A percentile compares a stretch with the other conserved stretches of the same genome.
Evolutionary conservation across 768 basidiomycete genomes (phyloP).

Genomic region (Arthromyces matolae): DNA sequence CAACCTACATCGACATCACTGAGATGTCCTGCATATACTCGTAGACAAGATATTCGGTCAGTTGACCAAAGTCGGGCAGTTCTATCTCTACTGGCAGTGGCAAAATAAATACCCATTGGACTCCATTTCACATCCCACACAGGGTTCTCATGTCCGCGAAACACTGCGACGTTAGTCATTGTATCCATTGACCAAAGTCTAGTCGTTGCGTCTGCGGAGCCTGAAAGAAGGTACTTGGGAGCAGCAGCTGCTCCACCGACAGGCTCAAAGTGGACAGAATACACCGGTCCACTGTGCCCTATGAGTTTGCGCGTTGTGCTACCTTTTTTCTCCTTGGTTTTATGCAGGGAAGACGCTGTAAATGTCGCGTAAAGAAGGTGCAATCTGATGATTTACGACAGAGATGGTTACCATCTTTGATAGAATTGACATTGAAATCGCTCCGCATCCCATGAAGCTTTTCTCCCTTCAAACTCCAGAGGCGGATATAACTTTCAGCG

Average conservation of each 20-base stretch:
- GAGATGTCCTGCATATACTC: constrained; percentile 94
- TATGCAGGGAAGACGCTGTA: constrained; percentile 55
- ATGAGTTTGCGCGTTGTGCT: constrained; percentile 90
- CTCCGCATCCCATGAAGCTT: constrained; percentile 73
- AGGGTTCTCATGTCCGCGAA: constrained; percentile 93
- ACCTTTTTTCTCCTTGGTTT: constrained; percentile 78
- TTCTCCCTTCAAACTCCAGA: constrained; percentile 95
- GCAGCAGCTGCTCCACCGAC: constrained; percentile 79
- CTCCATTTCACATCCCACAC: constrained; percentile 99
- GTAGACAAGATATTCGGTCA: constrained; percentile 78
- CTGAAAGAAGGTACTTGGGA: constrained; percentile 85
- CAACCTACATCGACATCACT: constrained; percentile 92
- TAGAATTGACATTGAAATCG: constrained; percentile 63
- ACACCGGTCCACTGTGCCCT: constrained; percentile 96
- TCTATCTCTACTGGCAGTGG: constrained; percentile 88
- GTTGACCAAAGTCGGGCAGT: constrained; percentile 97
- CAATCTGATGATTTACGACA: neutral
- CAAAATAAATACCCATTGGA: constrained; percentile 97
- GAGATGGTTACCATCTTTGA: constrained; percentile 62
- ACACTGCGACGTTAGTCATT: constrained; percentile 88
- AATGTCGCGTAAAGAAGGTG: neutral
- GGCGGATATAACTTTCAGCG: constrained; percentile 88
- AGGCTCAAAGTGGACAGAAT: constrained; percentile 92
- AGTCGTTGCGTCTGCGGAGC: constrained; percentile 87
- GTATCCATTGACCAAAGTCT: constrained; percentile 97